Evolutionary conservation across 352 stramenopile species (phyloP).

Genomic region (Phytophthora capsici): DNA sequence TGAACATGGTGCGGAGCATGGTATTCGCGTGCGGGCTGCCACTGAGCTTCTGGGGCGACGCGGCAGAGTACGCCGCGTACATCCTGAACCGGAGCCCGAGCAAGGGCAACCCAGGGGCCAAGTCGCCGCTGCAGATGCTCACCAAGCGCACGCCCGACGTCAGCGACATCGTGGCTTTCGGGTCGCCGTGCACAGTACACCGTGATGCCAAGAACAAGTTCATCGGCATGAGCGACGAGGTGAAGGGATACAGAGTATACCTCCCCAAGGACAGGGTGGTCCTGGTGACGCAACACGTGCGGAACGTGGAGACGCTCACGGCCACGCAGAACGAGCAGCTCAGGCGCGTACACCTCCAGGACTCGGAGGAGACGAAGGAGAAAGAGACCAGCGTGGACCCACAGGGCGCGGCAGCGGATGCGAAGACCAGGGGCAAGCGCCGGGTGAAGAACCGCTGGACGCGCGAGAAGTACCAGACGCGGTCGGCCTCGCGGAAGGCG

Average conservation of each 20-base stretch:
- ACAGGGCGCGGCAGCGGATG: too few relatives aligned
- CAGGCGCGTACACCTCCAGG: too few relatives aligned
- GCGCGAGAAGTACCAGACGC: too few relatives aligned
- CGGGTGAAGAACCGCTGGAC: too few relatives aligned
- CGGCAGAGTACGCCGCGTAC: constrained; percentile 33
- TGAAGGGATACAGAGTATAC: not conserved
- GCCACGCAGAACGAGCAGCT: too few relatives aligned
- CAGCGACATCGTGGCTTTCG: not conserved
- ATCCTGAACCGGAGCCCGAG: constrained; percentile 8
- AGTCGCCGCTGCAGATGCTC: not conserved
- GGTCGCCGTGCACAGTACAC: not conserved
- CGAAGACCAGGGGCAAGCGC: too few relatives aligned
- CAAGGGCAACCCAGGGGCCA: not conserved
- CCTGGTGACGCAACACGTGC: too few relatives aligned
- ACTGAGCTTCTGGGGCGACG: constrained; percentile 27
- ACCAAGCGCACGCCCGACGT: not conserved
- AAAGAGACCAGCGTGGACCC: too few relatives aligned
- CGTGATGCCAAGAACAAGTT: constrained; percentile 2
- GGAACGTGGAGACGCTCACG: too few relatives aligned
- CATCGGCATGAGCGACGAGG: constrained; percentile 1
- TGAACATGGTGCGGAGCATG: constrained; percentile 28
- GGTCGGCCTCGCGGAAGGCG: too few relatives aligned
- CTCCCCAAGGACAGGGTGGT: too few relatives aligned
- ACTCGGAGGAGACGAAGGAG: too few relatives aligned
- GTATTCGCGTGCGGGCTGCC: constrained; percentile 6